A percentile compares a stretch with the other conserved stretches of the same genome.
Conservation (phyloP, 179 eudicot species). For the Amaranthus tricolor region DNA sequence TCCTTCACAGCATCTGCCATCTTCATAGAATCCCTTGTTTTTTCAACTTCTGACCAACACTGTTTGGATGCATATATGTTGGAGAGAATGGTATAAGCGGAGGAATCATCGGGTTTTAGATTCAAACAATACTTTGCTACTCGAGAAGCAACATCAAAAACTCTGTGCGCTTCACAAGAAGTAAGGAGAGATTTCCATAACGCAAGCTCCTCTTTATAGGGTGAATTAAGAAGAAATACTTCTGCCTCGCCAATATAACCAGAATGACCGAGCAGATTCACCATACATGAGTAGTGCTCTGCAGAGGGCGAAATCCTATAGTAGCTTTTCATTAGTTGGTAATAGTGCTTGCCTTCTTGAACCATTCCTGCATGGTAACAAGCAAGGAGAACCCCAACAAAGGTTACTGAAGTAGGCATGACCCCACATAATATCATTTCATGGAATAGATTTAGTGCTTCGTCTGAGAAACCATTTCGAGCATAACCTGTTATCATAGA, state of each 20-base stretch:
- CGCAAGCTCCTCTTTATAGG: constrained; percentile 34
- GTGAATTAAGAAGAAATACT: constrained; percentile 36
- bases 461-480: constrained; percentile 38
- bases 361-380: constrained; percentile 47
- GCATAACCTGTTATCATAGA: constrained; percentile 43
- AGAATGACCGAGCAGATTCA: constrained; percentile 53
- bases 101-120: constrained; percentile 41
- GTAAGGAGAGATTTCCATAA: constrained; percentile 54
- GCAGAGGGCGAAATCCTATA: constrained; percentile 39
- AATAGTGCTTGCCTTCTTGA: constrained; percentile 37
- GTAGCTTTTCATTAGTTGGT: constrained; percentile 33
- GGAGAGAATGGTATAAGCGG: constrained; percentile 42
- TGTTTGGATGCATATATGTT: constrained; percentile 50
- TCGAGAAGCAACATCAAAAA: constrained; percentile 44
- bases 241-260: constrained; percentile 49
- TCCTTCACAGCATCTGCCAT: constrained; percentile 31
- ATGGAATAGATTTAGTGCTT: constrained; percentile 35
- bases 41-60: constrained; percentile 54
- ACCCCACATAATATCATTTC: constrained; percentile 31
- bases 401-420: constrained; percentile 41
- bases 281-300: constrained; percentile 59
- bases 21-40: constrained; percentile 40
- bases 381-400: constrained; percentile 46
- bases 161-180: constrained; percentile 45
- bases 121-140: constrained; percentile 44